A percentile compares a stretch with the other conserved stretches of the same genome.
phyloP scores from a whole-genome alignment of 331 rosid genomes.

The Quercus tomentella region DNA sequence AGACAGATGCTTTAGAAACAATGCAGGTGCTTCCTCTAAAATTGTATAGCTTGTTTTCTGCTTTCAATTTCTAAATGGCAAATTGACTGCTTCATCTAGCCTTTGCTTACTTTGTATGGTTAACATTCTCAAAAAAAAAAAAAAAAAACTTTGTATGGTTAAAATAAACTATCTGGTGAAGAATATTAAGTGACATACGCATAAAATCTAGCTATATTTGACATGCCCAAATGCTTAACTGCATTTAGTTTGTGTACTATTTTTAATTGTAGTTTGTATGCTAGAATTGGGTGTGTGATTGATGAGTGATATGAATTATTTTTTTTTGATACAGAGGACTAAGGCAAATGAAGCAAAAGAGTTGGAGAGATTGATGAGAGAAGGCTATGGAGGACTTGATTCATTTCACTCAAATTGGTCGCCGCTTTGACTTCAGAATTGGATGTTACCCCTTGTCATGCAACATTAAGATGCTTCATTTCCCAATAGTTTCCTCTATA shows the following conservation, averaged over 20 bases:
- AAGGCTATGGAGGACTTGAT: conserved; percentile 64
- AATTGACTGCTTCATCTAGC: no score
- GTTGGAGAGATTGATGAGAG: conserved; percentile 55
- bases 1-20: conserved; percentile 62
- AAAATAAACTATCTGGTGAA: no score
- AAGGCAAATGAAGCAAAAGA: conserved; percentile 71
- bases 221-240: no score
- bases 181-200: no score
- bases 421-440: conserved; percentile 65
- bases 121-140: no score
- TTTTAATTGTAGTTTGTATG: neutral
- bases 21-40: conserved; percentile 48
- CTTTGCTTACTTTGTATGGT: no score
- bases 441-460: conserved; percentile 38
- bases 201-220: no score
- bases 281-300: conserved; percentile 10
- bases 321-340: conserved; percentile 49
- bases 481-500: conserved; percentile 10
- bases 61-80: neutral
- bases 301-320: neutral
- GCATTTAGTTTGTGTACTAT: no score
- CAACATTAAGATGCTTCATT: conserved; percentile 42
- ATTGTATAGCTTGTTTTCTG: neutral
- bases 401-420: conserved; percentile 73
- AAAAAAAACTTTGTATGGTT: no score